These are phyloP conservation scores for Leptographium lundbergii DNA, from an alignment of 2,329 filamentous ascomycete genomes.

Conservation along the genomic window DNA sequence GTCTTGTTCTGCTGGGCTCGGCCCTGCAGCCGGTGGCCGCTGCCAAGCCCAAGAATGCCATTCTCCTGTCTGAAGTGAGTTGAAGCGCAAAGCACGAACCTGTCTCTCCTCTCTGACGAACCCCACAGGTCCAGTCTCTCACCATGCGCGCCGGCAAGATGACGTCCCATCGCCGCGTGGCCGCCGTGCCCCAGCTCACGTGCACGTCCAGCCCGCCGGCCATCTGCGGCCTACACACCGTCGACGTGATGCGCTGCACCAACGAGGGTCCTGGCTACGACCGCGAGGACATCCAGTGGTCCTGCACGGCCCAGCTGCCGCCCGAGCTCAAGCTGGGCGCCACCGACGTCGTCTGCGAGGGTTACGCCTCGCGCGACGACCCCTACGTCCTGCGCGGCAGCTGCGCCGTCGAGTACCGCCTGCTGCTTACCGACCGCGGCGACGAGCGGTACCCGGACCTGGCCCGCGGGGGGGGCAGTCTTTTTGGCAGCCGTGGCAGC, in stretches of 20 bases:
- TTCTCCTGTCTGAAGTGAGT: conserved; percentile 50
- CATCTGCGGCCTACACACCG: conserved; percentile 54
- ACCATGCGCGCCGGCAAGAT: conserved; percentile 56
- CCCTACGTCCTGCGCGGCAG: conserved; percentile 81
- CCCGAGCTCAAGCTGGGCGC: conserved; percentile 57
- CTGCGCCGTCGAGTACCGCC: conserved; percentile 81
- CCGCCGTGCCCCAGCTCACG: conserved; percentile 64
- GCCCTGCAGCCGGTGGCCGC: not conserved
- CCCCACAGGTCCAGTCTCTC: conserved; percentile 57
- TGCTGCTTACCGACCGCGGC: conserved; percentile 66
- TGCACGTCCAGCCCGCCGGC: conserved; percentile 55
- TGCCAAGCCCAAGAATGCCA: conserved; percentile 33
- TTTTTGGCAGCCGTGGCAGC: conserved; percentile 20
- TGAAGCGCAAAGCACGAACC: too few relatives aligned
- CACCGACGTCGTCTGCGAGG: conserved; percentile 88
- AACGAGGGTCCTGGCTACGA: conserved; percentile 76
- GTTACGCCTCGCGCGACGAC: conserved; percentile 65
- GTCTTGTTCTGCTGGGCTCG: not conserved
- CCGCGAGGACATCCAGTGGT: conserved; percentile 77
- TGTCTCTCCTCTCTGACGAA: conserved; percentile 17
- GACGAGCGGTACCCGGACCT: conserved; percentile 55
- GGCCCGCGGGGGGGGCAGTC: conserved; percentile 11
- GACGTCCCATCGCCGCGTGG: conserved; percentile 65
- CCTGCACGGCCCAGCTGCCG: conserved; percentile 55
- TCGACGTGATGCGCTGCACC: conserved; percentile 79